A percentile compares a stretch with the other conserved stretches of the same genome.
phyloP scores from a whole-genome alignment of 2,329 filamentous ascomycete species.

The Lithohypha guttulata region DNA sequence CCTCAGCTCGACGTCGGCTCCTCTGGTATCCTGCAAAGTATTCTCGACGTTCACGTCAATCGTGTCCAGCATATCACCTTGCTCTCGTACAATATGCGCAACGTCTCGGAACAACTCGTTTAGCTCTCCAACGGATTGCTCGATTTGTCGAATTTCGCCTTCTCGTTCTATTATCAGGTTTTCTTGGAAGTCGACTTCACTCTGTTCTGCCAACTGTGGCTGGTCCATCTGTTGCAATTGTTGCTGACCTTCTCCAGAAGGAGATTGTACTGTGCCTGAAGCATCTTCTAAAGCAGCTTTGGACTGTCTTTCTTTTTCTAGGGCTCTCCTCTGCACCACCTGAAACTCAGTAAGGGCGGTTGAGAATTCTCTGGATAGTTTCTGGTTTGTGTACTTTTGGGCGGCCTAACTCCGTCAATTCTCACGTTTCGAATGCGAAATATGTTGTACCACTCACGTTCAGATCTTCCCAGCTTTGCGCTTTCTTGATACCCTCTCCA shows the following conservation, averaged over 20 bases:
- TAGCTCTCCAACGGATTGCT: conserved; percentile 87
- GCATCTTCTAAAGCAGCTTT: conserved; percentile 65
- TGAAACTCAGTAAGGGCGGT: conserved; percentile 85
- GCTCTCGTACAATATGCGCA: conserved; percentile 92
- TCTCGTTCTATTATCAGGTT: conserved; percentile 91
- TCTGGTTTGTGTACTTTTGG: conserved; percentile 93
- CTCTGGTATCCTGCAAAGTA: conserved; percentile 67
- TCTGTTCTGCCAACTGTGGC: conserved; percentile 72
- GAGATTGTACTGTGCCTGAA: conserved; percentile 22
- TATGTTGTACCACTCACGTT: conserved; percentile 44
- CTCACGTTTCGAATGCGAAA: too few species aligned
- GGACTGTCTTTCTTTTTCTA: conserved; percentile 87
- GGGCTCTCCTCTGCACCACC: conserved; percentile 71
- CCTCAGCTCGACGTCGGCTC: conserved; percentile 75
- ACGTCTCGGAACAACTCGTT: conserved; percentile 97
- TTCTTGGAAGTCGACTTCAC: conserved; percentile 96
- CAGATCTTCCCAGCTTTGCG: conserved; percentile 76
- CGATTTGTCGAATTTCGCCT: conserved; percentile 92
- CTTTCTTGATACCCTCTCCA: conserved; percentile 85
- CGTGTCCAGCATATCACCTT: conserved; percentile 77
- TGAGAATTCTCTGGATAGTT: conserved; percentile 87
- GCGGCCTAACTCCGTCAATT: conserved; percentile 51
- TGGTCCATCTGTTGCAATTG: conserved; percentile 68
- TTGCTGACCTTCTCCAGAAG: conserved; percentile 31
- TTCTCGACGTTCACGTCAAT: conserved; percentile 83